Conservation (phyloP, 1,139 yeast species). For the Blastobotrys arbuscula region DNA sequence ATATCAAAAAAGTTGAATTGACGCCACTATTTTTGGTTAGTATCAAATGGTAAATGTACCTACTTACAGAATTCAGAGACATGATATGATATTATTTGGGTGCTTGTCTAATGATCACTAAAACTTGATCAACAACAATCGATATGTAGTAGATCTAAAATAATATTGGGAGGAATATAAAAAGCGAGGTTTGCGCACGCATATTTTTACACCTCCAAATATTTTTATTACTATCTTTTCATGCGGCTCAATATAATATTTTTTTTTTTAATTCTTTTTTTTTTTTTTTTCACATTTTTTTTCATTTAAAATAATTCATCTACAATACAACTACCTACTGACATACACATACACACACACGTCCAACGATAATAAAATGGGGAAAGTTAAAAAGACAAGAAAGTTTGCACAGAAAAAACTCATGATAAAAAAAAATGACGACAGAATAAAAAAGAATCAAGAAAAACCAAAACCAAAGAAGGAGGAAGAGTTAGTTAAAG, state of each 20-base stretch:
- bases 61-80: conserved; percentile 22
- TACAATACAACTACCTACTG: neutral
- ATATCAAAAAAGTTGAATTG: conserved; percentile 85
- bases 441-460: conserved; percentile 47
- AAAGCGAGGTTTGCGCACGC: neutral
- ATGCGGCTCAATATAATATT: conserved; percentile 5
- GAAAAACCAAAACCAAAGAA: conserved; percentile 31
- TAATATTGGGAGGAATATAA: neutral
- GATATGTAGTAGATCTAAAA: neutral
- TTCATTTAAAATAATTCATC: neutral
- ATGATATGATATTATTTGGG: conserved; percentile 10
- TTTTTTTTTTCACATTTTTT: neutral
- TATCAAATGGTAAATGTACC: too few species aligned
- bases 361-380: conserved; percentile 47
- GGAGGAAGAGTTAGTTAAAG: conserved; percentile 78
- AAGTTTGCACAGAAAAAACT: conserved; percentile 92
- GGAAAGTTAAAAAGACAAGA: conserved; percentile 94
- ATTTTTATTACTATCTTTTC: neutral
- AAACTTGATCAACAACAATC: neutral
- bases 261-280: conserved; percentile 2
- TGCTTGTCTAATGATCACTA: neutral
- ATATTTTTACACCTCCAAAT: neutral
- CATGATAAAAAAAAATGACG: conserved; percentile 67
- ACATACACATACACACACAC: neutral
- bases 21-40: conserved; percentile 49